Percentiles rank a stretch among this genome's conserved stretches.
Evolutionary conservation across 805 yeast genomes (phyloP).

Genomic region (Yamadazyma phyllophila): DNA sequence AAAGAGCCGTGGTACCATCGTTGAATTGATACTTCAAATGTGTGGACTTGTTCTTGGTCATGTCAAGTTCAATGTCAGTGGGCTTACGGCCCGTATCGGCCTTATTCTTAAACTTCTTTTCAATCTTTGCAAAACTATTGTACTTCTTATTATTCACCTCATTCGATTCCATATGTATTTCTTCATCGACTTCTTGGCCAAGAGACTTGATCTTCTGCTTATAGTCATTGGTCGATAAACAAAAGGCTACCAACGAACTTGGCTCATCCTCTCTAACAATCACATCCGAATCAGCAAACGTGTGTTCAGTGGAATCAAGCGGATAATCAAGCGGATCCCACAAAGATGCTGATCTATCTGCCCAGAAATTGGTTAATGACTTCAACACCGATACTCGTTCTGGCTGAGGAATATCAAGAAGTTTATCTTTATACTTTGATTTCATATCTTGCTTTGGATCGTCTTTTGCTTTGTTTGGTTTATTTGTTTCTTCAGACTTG

Average conservation of each 20-base stretch:
- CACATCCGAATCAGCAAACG: constrained; percentile 90
- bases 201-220: constrained; percentile 52
- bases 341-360: constrained; percentile 90
- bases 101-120: constrained; percentile 38
- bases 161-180: constrained; percentile 11
- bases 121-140: constrained; percentile 38
- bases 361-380: constrained; percentile 90
- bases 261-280: constrained; percentile 97
- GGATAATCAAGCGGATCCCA: constrained; percentile 95
- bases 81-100: constrained; percentile 23
- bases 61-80: constrained; percentile 55
- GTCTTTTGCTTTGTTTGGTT: not conserved
- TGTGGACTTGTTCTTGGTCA: constrained; percentile 81
- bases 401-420: constrained; percentile 32
- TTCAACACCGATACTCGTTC: constrained; percentile 80
- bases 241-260: constrained; percentile 88
- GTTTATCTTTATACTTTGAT: constrained; percentile 6
- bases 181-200: constrained; percentile 13
- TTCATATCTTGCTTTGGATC: not conserved
- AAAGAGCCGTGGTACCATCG: constrained; percentile 76
- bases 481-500: not conserved
- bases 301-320: constrained; percentile 74
- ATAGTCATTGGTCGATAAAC: constrained; percentile 83
- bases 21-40: constrained; percentile 91
- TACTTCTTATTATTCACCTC: constrained; percentile 30